phyloP scores from a whole-genome alignment of 352 stramenopile genomes.

The Phytopythium litorale region DNA sequence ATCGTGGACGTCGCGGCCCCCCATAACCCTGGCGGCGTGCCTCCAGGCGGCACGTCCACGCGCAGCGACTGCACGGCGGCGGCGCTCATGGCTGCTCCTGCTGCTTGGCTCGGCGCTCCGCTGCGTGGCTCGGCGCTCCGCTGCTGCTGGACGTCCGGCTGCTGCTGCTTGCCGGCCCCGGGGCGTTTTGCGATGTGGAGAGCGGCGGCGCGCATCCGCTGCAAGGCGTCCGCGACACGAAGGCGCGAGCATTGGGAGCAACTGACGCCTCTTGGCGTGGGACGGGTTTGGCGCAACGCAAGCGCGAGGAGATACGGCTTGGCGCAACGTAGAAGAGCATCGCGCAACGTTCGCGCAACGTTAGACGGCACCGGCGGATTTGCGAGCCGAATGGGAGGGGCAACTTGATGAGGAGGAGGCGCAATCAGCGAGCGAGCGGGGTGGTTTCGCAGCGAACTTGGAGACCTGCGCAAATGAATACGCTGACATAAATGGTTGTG shows the following conservation, averaged over 20 bases:
- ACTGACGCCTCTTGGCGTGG: neutral
- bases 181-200: neutral
- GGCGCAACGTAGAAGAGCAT: neutral
- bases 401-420: neutral
- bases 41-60: neutral
- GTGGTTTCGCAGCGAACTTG: too few species aligned
- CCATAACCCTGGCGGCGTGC: slow-evolving; percentile 41
- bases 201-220: neutral
- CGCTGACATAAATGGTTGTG: too few species aligned
- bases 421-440: too few species aligned
- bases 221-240: neutral
- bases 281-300: neutral
- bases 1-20: slow-evolving; percentile 70
- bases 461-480: too few species aligned
- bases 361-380: neutral
- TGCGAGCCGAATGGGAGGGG: neutral
- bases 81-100: slow-evolving; percentile 8
- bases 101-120: neutral
- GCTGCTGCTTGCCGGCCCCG: too few species aligned
- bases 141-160: too few species aligned
- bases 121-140: neutral
- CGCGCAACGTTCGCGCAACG: neutral
- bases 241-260: neutral
- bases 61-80: neutral
- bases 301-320: neutral